A percentile compares a stretch with the other conserved stretches of the same genome.
These are phyloP conservation scores for Herpotrichia juniperi DNA, from an alignment of 2,329 filamentous ascomycete species.

Conservation along the genomic window DNA sequence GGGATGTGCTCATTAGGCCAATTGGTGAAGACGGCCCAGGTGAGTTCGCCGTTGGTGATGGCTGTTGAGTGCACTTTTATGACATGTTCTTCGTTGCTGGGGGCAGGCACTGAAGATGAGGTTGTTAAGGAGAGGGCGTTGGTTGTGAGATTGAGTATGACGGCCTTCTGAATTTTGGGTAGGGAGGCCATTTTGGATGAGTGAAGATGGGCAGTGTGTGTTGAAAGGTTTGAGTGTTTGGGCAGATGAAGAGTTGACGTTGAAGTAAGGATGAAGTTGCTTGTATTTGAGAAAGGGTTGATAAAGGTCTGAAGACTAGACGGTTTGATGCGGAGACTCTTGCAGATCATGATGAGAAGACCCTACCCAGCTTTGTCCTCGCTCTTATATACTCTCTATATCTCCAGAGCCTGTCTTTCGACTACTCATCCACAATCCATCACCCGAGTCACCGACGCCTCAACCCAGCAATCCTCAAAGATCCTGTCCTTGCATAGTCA, in stretches of 20 bases:
- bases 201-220: background rate
- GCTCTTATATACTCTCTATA: background rate
- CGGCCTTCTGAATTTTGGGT: constrained; percentile 20
- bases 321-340: background rate
- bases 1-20: constrained; percentile 42
- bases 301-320: background rate
- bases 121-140: constrained; percentile 16
- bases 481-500: background rate
- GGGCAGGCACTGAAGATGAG: constrained; percentile 13
- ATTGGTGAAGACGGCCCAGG: constrained; percentile 40
- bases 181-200: constrained; percentile 6
- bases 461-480: background rate
- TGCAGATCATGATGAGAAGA: background rate
- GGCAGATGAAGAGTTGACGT: background rate
- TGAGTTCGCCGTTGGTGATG: constrained; percentile 52
- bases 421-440: background rate
- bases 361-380: background rate
- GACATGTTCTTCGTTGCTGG: constrained; percentile 41
- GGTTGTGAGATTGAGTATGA: constrained; percentile 24
- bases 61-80: constrained; percentile 49
- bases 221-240: no score
- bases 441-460: constrained; percentile 4
- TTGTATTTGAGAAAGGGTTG: background rate
- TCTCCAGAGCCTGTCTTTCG: background rate
- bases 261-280: no score